phyloP scores from a whole-genome alignment of 2,329 filamentous ascomycete species.

The Aureobasidium sp. region DNA sequence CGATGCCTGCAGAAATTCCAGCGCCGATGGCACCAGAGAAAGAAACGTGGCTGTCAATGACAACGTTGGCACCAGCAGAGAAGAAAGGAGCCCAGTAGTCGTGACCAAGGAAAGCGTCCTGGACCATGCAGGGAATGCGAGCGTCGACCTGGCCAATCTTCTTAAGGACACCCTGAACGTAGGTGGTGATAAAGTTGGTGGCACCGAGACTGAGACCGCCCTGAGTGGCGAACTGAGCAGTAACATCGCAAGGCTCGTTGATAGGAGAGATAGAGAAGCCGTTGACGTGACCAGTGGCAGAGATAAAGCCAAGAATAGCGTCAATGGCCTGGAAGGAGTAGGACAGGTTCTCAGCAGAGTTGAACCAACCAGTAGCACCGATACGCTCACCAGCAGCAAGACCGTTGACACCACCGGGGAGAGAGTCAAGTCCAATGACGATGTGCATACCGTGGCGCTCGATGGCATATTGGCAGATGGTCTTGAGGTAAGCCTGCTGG shows the following conservation, averaged over 20 bases:
- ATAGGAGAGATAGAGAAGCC: constrained; percentile 17
- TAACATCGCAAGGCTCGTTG: constrained; percentile 16
- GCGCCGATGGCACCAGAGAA: not conserved
- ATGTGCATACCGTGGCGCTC: constrained; percentile 31
- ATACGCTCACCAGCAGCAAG: constrained; percentile 23
- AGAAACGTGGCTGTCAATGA: constrained; percentile 26
- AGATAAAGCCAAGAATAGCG: constrained; percentile 16
- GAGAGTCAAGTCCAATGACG: constrained; percentile 30
- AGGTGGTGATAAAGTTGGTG: constrained; percentile 28
- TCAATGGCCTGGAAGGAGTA: constrained; percentile 23
- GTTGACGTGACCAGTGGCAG: constrained; percentile 8
- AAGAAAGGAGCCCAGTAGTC: constrained; percentile 27
- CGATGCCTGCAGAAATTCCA: not conserved
- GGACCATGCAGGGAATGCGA: constrained; percentile 30
- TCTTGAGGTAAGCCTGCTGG: constrained; percentile 15
- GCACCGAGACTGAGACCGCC: constrained; percentile 27
- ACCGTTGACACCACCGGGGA: constrained; percentile 30
- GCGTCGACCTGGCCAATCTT: constrained; percentile 23
- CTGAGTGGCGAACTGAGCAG: constrained; percentile 26
- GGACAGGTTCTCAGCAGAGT: constrained; percentile 28
- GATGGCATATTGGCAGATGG: constrained; percentile 28
- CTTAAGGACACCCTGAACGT: constrained; percentile 28
- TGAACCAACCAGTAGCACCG: constrained; percentile 22
- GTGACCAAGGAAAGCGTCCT: constrained; percentile 26
- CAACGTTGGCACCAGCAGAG: constrained; percentile 24